Percentiles rank a stretch among this genome's conserved stretches.
Conservation (phyloP, 2,329 filamentous ascomycete genomes). For the Cercospora beticola region DNA sequence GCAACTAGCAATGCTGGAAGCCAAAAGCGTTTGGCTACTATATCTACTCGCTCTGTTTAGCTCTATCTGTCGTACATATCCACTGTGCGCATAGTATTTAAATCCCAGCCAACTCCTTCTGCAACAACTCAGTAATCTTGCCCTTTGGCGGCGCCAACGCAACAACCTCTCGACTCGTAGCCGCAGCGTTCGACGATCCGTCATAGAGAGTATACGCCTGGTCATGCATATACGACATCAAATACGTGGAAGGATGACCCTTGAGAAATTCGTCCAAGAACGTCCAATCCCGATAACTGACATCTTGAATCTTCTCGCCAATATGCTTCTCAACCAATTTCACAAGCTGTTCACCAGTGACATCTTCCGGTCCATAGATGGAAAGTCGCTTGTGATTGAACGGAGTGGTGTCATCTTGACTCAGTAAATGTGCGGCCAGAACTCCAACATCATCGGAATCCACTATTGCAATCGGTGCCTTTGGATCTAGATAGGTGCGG, state of each 20-base stretch:
- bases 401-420: background rate
- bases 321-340: background rate
- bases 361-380: background rate
- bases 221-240: background rate
- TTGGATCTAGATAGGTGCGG: background rate
- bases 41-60: background rate
- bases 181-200: background rate
- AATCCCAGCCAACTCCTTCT: background rate
- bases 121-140: background rate
- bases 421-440: background rate
- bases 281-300: background rate
- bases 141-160: background rate
- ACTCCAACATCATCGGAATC: background rate
- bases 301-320: background rate
- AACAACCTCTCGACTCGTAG: background rate
- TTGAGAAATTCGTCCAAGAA: background rate
- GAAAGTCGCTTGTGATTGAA: background rate
- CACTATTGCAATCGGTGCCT: background rate
- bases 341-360: background rate
- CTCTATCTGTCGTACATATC: background rate
- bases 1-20: background rate
- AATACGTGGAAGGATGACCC: background rate
- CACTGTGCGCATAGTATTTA: background rate
- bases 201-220: background rate
- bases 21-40: background rate